Percentiles rank a stretch among this genome's conserved stretches.
Evolutionary conservation across 177 flowering plant species (phyloP).

Genomic region (Vitis hybrid): DNA sequence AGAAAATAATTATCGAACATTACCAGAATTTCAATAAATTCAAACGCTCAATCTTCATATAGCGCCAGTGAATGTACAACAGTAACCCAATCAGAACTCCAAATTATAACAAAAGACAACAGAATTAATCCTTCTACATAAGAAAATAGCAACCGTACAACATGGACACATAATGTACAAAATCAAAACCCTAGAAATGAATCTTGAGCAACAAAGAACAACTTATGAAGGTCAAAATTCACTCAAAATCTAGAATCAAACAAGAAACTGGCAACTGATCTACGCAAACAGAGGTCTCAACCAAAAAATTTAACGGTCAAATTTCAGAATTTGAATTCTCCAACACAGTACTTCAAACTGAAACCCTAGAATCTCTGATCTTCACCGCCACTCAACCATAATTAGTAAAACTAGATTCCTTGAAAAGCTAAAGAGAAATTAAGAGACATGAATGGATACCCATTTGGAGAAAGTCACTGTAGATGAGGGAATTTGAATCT

Average conservation of each 20-base stretch:
- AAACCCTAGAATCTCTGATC: no score
- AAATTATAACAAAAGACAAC: not conserved
- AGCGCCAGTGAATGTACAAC: not conserved
- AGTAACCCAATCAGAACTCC: not conserved
- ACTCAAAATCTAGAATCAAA: no score
- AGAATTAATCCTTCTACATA: not conserved
- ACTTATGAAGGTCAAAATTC: no score
- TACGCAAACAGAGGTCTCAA: no score
- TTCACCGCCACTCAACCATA: not conserved
- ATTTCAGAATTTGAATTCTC: no score
- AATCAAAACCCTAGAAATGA: not conserved
- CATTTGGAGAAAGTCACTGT: not conserved
- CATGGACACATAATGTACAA: not conserved
- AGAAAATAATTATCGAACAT: not conserved
- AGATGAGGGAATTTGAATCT: constrained; percentile 26
- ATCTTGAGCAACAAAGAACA: no score
- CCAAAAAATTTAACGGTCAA: no score
- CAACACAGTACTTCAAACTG: no score
- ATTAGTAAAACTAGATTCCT: not conserved
- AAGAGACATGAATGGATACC: constrained; percentile 7
- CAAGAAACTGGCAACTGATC: no score
- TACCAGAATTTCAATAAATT: not conserved
- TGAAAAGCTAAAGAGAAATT: not conserved
- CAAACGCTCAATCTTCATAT: not conserved
- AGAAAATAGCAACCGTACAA: not conserved